Conservation (phyloP, 2,329 filamentous ascomycete species). For the Alternaria triticina region DNA sequence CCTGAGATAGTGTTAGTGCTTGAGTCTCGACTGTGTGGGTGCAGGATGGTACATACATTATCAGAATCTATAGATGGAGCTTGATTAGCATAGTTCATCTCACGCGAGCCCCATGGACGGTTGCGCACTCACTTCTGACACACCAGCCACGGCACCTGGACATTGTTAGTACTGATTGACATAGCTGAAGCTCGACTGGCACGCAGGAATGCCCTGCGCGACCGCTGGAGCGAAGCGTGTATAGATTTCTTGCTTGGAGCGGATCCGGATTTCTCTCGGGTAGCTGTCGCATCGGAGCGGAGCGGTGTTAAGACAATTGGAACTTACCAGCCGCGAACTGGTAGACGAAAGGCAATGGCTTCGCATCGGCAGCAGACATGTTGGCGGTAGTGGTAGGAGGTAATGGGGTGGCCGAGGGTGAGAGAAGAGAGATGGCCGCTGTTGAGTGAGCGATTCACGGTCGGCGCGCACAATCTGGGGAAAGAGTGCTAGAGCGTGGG, state of each 20-base stretch:
- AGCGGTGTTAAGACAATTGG: constrained; percentile 34
- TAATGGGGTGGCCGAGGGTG: constrained; percentile 8
- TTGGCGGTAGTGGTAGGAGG: constrained; percentile 23
- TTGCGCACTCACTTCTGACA: constrained; percentile 79
- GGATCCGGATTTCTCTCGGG: constrained; percentile 2
- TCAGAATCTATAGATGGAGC: constrained; percentile 70
- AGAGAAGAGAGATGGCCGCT: constrained; percentile 21
- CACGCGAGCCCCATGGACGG: constrained; percentile 12
- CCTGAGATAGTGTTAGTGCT: constrained; percentile 54
- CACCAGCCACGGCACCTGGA: constrained; percentile 88
- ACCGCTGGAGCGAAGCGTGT: not conserved
- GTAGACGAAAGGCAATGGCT: constrained; percentile 90
- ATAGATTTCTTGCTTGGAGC: constrained; percentile 2
- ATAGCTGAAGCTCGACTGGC: not conserved
- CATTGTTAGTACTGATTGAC: constrained; percentile 38
- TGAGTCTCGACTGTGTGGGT: not conserved
- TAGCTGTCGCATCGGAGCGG: constrained; percentile 23
- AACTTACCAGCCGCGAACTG: constrained; percentile 87
- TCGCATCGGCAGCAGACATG: constrained; percentile 59
- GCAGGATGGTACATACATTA: constrained; percentile 66
- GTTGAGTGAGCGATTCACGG: constrained; percentile 15
- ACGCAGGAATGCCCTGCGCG: not conserved
- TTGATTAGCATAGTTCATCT: constrained; percentile 34
- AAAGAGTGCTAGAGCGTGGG: constrained; percentile 35
- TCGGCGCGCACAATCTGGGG: constrained; percentile 35